Evolutionary conservation across 345 rosid species (phyloP), one percentile per base, ranked within the genome.

Genomic region (Arabis hirsuta): DNA sequence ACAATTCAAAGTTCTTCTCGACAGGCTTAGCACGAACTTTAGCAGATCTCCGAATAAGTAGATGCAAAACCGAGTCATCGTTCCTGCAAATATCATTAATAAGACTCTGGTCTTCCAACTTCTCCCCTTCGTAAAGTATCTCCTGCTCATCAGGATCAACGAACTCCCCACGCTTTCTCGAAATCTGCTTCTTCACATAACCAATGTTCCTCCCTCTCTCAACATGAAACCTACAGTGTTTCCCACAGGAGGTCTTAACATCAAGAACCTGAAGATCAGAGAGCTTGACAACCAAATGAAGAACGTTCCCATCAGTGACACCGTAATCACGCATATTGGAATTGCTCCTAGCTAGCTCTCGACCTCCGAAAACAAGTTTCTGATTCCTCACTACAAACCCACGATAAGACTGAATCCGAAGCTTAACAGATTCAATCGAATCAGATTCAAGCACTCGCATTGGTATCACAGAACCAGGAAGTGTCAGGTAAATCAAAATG

Each of bases 381-480:
- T 90, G 97, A 41, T 87, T 88, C 81, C 80, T 87, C 7, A 67
- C 92, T 2, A 85, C 90, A 62, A 90, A 90, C 0, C 97, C 95
- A 51, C 84, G 82, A 48, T 63, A 84, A 5, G 81, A 84, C 70
- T 90, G 97, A 61, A 90, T 84, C 76, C 80, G 81, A 2, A 88
- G 75, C 82, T 90, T 90, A 56, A 90, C 88, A 11, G 97, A 84
- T 50, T 83, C 86, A 9, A 88, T 88, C 0, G 97, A 74, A 19
- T 90, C 95, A 1, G 89, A 81, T 75, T 72, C 89, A 45, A 83
- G 72, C 24, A 90, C 84, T 13, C 80, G 83, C 84, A 88, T 67
- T 0, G 97, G 92, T 0, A 82, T 78, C 53, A 52, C 64, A 0
- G 81, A 75, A 6, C 86, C 85, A 11, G 84, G 24, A 13, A 82